Evolutionary conservation across 1,284 basidiomycete species (phyloP).

Genomic region (Amanita bisporigera): DNA sequence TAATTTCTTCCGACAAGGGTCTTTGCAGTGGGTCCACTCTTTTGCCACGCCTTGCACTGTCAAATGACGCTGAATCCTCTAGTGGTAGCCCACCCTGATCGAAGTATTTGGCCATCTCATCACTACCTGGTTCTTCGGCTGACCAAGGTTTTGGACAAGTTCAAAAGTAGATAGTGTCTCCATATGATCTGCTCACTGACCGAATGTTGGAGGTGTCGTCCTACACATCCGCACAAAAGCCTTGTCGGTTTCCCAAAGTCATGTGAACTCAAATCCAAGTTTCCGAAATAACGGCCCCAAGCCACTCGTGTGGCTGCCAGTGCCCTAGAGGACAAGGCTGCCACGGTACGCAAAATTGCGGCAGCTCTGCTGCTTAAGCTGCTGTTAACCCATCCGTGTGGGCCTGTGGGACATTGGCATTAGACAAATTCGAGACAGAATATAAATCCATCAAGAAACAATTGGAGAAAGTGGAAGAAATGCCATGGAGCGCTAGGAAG

Average conservation of each 20-base stretch:
- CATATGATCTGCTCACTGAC: conserved; percentile 87
- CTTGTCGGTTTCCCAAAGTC: conserved; percentile 78
- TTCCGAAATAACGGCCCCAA: conserved; percentile 84
- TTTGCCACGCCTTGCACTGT: no score
- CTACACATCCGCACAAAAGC: conserved; percentile 93
- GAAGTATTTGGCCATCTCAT: conserved; percentile 88
- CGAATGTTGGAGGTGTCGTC: conserved; percentile 89
- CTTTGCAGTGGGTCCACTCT: no score
- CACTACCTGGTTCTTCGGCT: conserved; percentile 61
- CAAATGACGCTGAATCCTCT: no score
- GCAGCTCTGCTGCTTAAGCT: conserved; percentile 81
- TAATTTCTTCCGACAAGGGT: no score
- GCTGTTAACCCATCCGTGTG: conserved; percentile 91
- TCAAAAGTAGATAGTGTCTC: conserved; percentile 82
- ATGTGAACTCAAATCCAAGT: conserved; percentile 78
- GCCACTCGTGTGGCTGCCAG: conserved; percentile 80
- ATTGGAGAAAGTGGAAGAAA: conserved; percentile 64
- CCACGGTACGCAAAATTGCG: conserved; percentile 86
- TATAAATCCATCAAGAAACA: conserved; percentile 65
- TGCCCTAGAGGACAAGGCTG: conserved; percentile 90
- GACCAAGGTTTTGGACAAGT: conserved; percentile 62
- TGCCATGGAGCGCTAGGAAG: conserved; percentile 56
- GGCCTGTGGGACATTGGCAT: conserved; percentile 77
- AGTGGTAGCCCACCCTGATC: conserved; percentile 96
- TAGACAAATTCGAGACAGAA: conserved; percentile 76